phyloP scores from a whole-genome alignment of 176 grass and related monocot species.

The Thalia dealbata region DNA sequence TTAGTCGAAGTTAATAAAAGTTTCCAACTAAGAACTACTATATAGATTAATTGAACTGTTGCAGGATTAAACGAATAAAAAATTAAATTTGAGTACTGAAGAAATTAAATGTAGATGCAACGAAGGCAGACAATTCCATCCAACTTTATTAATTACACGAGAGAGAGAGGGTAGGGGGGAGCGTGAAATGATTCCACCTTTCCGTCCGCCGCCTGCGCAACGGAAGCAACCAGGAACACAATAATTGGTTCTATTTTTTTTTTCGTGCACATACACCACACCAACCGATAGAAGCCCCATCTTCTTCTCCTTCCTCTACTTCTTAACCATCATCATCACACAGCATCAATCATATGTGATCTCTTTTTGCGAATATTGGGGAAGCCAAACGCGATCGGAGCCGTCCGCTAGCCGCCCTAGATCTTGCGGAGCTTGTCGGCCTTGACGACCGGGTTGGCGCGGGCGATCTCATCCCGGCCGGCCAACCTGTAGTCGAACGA shows the following conservation, averaged over 20 bases:
- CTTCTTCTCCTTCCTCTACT: too few species aligned
- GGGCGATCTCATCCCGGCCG: slow-evolving; percentile 19
- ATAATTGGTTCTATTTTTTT: background rate
- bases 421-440: slow-evolving; percentile 32
- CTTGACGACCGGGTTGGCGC: slow-evolving; percentile 32
- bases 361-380: background rate
- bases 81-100: too few species aligned
- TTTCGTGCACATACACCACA: background rate
- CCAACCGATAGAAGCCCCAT: too few species aligned
- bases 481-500: slow-evolving; percentile 34
- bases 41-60: too few species aligned
- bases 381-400: background rate
- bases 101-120: background rate
- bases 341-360: background rate
- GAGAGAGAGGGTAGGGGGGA: background rate
- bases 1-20: too few species aligned
- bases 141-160: background rate
- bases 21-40: too few species aligned
- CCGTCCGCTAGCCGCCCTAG: background rate
- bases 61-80: too few species aligned
- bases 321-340: background rate
- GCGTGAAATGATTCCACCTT: background rate
- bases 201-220: background rate
- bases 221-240: background rate
- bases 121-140: background rate